Conservation (phyloP, 768 basidiomycete species). For the Leccinum sublutescens region DNA sequence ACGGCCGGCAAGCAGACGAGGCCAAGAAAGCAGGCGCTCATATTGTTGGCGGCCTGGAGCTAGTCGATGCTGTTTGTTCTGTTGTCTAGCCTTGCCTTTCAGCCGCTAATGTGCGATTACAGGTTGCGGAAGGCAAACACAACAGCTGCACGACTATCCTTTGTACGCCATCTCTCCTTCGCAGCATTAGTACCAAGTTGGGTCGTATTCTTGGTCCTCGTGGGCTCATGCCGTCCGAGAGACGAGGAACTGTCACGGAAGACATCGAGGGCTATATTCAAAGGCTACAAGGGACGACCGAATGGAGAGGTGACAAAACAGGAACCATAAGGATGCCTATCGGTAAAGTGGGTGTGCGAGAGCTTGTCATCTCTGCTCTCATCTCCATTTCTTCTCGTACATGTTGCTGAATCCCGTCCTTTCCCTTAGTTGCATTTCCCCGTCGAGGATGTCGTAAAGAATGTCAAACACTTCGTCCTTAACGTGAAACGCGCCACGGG, state of each 20-base stretch:
- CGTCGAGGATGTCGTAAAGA: constrained; percentile 70
- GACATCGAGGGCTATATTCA: constrained; percentile 82
- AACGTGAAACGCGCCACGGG: constrained; percentile 76
- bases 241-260: constrained; percentile 91
- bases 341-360: constrained; percentile 54
- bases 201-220: constrained; percentile 82
- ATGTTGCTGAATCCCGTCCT: constrained; percentile 1
- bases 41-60: constrained; percentile 85
- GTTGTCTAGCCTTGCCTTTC: not conserved
- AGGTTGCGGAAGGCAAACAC: constrained; percentile 75
- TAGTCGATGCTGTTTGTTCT: constrained; percentile 78
- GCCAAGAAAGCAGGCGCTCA: constrained; percentile 88
- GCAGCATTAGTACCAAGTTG: constrained; percentile 74
- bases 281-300: constrained; percentile 75
- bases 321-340: constrained; percentile 85
- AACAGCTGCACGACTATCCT: constrained; percentile 77
- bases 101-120: not conserved
- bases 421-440: constrained; percentile 67
- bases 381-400: not conserved
- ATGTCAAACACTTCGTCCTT: constrained; percentile 72
- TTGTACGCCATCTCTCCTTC: constrained; percentile 76
- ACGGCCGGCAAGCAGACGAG: constrained; percentile 76
- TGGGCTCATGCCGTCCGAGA: constrained; percentile 93
- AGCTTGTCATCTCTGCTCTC: not conserved
- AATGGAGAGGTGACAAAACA: constrained; percentile 90